Conservation (phyloP, 805 yeast genomes). For the Osmozyma mogii region DNA sequence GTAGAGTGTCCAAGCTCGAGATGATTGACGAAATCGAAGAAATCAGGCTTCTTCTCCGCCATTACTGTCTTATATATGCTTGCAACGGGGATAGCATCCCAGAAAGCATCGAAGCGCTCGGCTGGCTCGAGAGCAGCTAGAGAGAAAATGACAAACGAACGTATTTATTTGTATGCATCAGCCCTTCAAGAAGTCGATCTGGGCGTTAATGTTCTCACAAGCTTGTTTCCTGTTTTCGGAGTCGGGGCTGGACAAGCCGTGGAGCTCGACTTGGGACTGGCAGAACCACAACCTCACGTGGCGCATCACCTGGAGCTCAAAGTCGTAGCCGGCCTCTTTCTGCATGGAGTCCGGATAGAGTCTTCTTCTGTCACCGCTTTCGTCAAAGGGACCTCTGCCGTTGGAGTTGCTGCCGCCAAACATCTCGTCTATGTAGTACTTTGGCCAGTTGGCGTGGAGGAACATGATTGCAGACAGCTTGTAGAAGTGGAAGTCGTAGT, state of each 20-base stretch:
- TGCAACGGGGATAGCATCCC: conserved; percentile 6
- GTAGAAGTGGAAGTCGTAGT: conserved; percentile 24
- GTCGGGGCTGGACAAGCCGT: conserved; percentile 15
- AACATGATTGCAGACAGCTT: conserved; percentile 21
- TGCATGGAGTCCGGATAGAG: conserved; percentile 19
- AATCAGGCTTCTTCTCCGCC: conserved; percentile 49
- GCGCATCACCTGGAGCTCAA: conserved; percentile 20
- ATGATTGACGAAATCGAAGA: conserved; percentile 73
- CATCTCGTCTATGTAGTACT: conserved; percentile 18
- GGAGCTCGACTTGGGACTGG: conserved; percentile 13
- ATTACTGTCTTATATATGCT: conserved; percentile 40
- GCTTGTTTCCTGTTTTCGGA: conserved; percentile 16
- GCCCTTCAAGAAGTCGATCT: conserved; percentile 16
- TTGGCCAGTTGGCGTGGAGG: conserved; percentile 35
- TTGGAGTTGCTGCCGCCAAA: conserved; percentile 14
- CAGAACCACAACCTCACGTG: conserved; percentile 24
- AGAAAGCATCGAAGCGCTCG: neutral
- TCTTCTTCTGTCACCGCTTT: conserved; percentile 17
- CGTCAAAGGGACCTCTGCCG: conserved; percentile 22
- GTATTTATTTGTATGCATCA: conserved; percentile 2
- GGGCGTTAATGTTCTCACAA: conserved; percentile 18
- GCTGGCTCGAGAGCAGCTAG: too few species aligned
- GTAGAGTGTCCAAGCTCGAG: conserved; percentile 47
- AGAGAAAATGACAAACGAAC: too few species aligned
- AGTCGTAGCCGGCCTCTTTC: conserved; percentile 21